These are phyloP conservation scores for Agaricales sp. DNA, from an alignment of 1,284 basidiomycete genomes.

Conservation along the genomic window DNA sequence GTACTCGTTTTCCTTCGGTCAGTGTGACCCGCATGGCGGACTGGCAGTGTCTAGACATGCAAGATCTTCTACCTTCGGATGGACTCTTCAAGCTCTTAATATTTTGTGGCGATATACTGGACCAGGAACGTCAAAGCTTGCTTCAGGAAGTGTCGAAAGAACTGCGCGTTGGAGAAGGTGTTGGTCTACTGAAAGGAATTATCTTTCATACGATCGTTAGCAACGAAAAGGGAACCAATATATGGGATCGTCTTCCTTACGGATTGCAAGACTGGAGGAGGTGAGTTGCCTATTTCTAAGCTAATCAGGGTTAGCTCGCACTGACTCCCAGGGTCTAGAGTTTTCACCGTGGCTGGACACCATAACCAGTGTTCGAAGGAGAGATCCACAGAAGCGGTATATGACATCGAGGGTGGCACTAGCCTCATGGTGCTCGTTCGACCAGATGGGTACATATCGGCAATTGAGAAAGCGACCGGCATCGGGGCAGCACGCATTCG, in stretches of 20 bases:
- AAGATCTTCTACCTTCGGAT: conserved; percentile 16
- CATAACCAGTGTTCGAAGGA: background rate
- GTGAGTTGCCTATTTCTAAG: conserved; percentile 24
- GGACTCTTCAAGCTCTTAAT: conserved; percentile 17
- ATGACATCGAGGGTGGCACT: conserved; percentile 28
- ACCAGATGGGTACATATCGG: conserved; percentile 1
- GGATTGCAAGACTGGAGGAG: conserved; percentile 55
- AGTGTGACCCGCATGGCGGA: conserved; percentile 15
- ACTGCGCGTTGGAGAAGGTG: background rate
- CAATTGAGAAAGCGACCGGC: background rate
- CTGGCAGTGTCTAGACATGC: conserved; percentile 15
- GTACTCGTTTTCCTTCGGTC: conserved; percentile 14
- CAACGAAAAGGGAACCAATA: conserved; percentile 29
- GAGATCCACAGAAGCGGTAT: conserved; percentile 27
- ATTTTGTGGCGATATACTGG: conserved; percentile 13
- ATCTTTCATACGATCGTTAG: conserved; percentile 23
- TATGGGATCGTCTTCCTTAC: conserved; percentile 39
- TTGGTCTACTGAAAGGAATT: conserved; percentile 12
- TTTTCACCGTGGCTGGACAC: too few species aligned
- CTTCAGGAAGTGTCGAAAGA: background rate
- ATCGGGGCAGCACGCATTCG: too few species aligned
- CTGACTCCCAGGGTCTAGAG: conserved; percentile 20
- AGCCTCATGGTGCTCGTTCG: conserved; percentile 24
- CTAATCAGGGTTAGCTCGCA: background rate
- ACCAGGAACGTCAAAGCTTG: background rate